Percentiles rank a stretch among this genome's conserved stretches.
These are phyloP conservation scores for Elaeagnus macrophylla DNA, from an alignment of 306 rosid genomes.

Conservation along the genomic window DNA sequence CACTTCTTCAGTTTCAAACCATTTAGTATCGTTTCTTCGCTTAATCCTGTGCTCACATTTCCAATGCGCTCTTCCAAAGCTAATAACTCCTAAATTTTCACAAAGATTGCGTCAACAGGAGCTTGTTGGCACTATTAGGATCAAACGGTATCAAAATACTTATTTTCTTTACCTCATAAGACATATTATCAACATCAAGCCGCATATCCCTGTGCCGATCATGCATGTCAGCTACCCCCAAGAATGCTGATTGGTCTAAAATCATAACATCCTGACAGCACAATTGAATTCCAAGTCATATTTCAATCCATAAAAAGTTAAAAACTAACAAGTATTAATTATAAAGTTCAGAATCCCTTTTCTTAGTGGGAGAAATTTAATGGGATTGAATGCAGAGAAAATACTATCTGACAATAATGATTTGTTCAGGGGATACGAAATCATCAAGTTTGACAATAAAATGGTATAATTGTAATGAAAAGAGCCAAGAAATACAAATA, in stretches of 20 bases:
- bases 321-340: constrained; percentile 3
- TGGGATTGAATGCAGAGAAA: no score
- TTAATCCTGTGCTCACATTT: constrained; percentile 70
- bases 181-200: constrained; percentile 92
- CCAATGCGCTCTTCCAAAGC: constrained; percentile 87
- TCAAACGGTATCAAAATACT: constrained; percentile 6
- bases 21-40: constrained; percentile 47
- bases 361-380: no score
- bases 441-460: no score
- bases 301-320: constrained; percentile 15
- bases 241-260: constrained; percentile 64
- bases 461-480: no score
- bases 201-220: constrained; percentile 95
- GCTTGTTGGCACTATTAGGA: constrained; percentile 11
- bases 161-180: constrained; percentile 61
- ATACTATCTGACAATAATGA: no score
- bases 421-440: no score
- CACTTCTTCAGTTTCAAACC: constrained; percentile 46
- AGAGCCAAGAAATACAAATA: no score
- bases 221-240: constrained; percentile 74
- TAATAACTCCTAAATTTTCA: constrained; percentile 54
- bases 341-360: not conserved
- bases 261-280: constrained; percentile 62
- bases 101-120: not conserved
- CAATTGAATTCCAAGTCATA: not conserved